Conservation (phyloP, 495 filamentous ascomycete genomes). For the Articulospora tetracladia region DNA sequence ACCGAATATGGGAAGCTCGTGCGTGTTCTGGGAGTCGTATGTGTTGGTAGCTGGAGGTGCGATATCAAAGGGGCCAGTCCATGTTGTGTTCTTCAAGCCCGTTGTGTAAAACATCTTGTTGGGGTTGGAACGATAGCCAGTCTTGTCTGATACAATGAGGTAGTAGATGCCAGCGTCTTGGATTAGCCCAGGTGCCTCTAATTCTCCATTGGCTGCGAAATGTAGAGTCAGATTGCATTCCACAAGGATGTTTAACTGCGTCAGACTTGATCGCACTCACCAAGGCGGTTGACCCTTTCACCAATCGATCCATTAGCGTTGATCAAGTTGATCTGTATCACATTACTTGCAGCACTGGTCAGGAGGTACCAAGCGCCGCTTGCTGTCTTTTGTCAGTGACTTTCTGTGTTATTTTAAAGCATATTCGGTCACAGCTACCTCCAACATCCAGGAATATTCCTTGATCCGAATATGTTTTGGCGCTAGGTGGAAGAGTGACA, state of each 20-base stretch:
- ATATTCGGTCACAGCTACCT: not conserved
- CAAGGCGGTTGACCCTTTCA: slow-evolving; percentile 26
- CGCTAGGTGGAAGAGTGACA: slow-evolving; percentile 38
- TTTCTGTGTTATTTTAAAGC: not conserved
- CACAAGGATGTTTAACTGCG: not conserved
- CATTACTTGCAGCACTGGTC: slow-evolving; percentile 42
- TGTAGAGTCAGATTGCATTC: not conserved
- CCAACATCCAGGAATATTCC: slow-evolving; percentile 43
- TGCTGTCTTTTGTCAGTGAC: slow-evolving; percentile 7
- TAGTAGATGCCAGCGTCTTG: slow-evolving; percentile 38
- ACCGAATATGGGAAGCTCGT: slow-evolving; percentile 38
- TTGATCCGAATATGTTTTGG: slow-evolving; percentile 42
- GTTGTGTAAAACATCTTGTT: slow-evolving; percentile 39
- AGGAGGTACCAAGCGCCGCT: slow-evolving; percentile 40
- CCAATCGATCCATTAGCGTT: slow-evolving; percentile 37
- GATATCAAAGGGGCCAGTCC: slow-evolving; percentile 36
- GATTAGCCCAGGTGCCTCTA: slow-evolving; percentile 41
- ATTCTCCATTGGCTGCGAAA: slow-evolving; percentile 28
- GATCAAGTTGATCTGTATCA: slow-evolving; percentile 40
- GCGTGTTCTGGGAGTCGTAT: slow-evolving; percentile 42
- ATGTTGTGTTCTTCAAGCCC: slow-evolving; percentile 30
- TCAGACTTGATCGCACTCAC: slow-evolving; percentile 6
- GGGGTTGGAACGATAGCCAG: slow-evolving; percentile 38
- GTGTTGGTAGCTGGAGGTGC: slow-evolving; percentile 39
- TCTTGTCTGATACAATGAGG: slow-evolving; percentile 41